These are phyloP conservation scores for Stereocaulon alpinum DNA, from an alignment of 495 filamentous ascomycete genomes.

Conservation along the genomic window DNA sequence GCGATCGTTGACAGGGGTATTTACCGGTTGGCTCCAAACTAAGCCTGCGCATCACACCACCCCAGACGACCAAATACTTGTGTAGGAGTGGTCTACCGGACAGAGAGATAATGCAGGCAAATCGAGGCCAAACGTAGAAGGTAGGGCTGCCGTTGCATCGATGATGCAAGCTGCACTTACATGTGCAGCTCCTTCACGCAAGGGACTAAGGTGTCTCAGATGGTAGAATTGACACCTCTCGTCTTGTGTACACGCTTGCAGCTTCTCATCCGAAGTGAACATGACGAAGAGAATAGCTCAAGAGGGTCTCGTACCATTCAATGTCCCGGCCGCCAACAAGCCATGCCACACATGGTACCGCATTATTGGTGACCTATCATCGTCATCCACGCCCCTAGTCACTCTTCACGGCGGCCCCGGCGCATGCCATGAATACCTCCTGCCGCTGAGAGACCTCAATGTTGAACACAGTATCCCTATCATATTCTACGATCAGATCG, in stretches of 20 bases:
- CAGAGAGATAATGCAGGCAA: no score
- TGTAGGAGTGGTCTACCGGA: no score
- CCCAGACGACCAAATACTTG: no score
- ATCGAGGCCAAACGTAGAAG: no score
- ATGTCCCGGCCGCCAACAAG: slow-evolving; percentile 29
- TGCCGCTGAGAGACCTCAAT: slow-evolving; percentile 29
- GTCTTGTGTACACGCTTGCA: background rate
- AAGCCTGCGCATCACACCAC: no score
- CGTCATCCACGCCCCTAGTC: slow-evolving; percentile 28
- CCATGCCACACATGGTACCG: slow-evolving; percentile 39
- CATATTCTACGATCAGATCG: slow-evolving; percentile 46
- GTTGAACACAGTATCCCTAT: slow-evolving; percentile 30
- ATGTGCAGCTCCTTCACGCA: no score
- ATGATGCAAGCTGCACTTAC: no score
- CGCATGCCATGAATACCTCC: slow-evolving; percentile 34
- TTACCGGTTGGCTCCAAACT: no score
- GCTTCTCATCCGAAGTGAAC: background rate
- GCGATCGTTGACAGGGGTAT: no score
- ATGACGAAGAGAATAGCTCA: background rate
- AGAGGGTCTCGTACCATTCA: slow-evolving; percentile 21
- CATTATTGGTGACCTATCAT: slow-evolving; percentile 28
- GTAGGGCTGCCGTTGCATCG: no score
- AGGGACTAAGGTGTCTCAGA: no score
- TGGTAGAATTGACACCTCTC: background rate
- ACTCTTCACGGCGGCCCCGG: slow-evolving; percentile 40